Evolutionary conservation across 139 green algal species (phyloP), one percentile per base, ranked within the genome.

Genomic region (Chlorella sp.): DNA sequence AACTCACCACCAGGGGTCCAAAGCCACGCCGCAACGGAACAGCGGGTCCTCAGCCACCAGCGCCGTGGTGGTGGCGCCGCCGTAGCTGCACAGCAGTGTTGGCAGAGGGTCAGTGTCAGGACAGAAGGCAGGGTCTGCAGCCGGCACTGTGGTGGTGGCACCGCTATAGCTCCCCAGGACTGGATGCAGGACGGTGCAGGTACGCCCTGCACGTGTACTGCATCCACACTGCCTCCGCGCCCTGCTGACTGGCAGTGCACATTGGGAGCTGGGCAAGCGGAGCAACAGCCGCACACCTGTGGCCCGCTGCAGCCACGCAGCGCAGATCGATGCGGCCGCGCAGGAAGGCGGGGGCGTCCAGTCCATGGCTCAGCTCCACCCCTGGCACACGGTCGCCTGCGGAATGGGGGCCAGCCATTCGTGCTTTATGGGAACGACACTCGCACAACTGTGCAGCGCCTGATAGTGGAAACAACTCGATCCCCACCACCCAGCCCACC

Each of bases 1-100:
- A 51, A 38, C 87, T 57, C 78, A 92, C 86, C 92, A 95, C 90
- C 90, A 95, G 6, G 93, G 93, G 72, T 95, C 93, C 1, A 95
- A 47, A 13, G 86, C 80, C 1, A 95, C 72, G 9, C 62, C 89
- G 34, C 75, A 88, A 16, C 71, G 62, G 76, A 94, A 90, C 4
- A 25, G 55, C 1, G 82, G 75, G 81, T 93, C 85, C 55, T 83
- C 39, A 12, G 92, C 81, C 1, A 74, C 85, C 38, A 91, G 86
- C 15, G 81, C 87, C 5, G 90, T 84, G 17, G 88, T 81, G 3
- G 93, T 95, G 36, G 93, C 92, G 60, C 92, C 93, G 38, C 93
- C 93, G 69, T 93, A 96, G 11, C 82, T 94, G 92, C 68, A 56
- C 23, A 32, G 23, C 13, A 7, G 30, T 41, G 3, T 7, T 11